A percentile compares a stretch with the other conserved stretches of the same genome.
phyloP scores from a whole-genome alignment of 257 asterid genomes.

The Salvia hispanica region DNA sequence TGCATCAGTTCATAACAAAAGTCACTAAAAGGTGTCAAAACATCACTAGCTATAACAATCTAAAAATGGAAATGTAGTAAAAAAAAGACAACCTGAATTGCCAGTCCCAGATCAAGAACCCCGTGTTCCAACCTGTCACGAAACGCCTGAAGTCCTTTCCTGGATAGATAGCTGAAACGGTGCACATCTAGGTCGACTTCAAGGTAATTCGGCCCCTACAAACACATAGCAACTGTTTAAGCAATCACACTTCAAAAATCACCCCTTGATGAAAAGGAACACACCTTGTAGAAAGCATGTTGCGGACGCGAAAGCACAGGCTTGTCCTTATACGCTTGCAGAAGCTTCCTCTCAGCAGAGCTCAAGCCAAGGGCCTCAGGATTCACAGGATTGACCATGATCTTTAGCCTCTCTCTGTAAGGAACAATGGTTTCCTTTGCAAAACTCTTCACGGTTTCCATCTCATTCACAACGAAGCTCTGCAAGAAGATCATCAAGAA shows the following conservation, averaged over 20 bases:
- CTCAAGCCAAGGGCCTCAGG: constrained; percentile 79
- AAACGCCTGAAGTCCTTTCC: constrained; percentile 81
- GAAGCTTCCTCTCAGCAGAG: constrained; percentile 79
- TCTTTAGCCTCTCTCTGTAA: constrained; percentile 79
- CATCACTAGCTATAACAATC: neutral
- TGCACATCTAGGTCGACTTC: constrained; percentile 96
- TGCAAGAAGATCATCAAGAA: constrained; percentile 34
- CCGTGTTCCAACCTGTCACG: constrained; percentile 75
- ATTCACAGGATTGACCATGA: constrained; percentile 73
- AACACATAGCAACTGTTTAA: constrained; percentile 9
- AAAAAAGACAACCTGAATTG: constrained; percentile 69
- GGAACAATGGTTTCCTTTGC: constrained; percentile 64
- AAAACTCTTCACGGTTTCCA: constrained; percentile 67
- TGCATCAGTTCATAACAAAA: constrained; percentile 36
- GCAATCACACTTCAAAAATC: neutral
- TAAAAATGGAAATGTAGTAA: neutral
- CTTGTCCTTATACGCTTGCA: constrained; percentile 78
- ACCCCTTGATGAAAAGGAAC: neutral
- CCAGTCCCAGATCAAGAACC: constrained; percentile 77
- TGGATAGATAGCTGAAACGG: constrained; percentile 83
- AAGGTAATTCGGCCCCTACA: constrained; percentile 77
- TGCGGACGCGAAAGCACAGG: constrained; percentile 98
- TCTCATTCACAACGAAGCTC: constrained; percentile 65
- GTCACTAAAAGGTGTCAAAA: neutral
- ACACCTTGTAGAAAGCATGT: constrained; percentile 72